Base-by-base conservation (phyloP, 2,329 filamentous ascomycete genomes). In the Endoconidiophora laricicola region DNA sequence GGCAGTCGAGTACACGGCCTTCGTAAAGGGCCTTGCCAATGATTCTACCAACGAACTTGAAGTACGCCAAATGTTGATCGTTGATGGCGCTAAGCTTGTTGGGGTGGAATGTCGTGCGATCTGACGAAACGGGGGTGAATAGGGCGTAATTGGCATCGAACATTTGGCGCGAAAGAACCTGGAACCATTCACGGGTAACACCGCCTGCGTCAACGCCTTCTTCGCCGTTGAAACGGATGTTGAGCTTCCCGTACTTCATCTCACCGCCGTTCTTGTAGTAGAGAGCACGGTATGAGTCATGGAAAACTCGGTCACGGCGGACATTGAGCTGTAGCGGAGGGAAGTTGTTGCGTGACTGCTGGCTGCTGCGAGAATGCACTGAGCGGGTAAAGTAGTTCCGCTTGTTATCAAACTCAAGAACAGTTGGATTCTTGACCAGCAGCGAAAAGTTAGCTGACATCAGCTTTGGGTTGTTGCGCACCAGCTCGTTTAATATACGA, bases 11-110 rank as follows among this genome's bases (percentile, higher is more conserved):
- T 36, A 98, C 80, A 51, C 91, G 84, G 43, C 86, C 86, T 68
- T 98, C 93, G 64, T 96, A 98, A 45, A 98, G 73, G 37, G 91
- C 91, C 67, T 98, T 98, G 59, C 91, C 93, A 58, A 98, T 98
- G 65, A 98, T 87, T 46, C 91, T 85, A 40, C 91, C 91, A 60
- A 98, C 95, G 67, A 98, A 98, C 63, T 96, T 96, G 78, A 98
- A 98, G 75, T 95, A 98, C 71, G 86, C 79, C 53, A 96, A 67
- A 69, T 98, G 93, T 65, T 98, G 90, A 33, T 85, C 81, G 62
- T 98, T 98, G 74, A 96, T 81, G 42, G 80, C 80, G 65, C 90
- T 96, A 55, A 93, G 76, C 61, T 86, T 86, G 66, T 95, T 98
- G 14, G 93, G 91, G 64, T 98, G 91, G 81, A 98, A 98, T 0